A percentile compares a stretch with the other conserved stretches of the same genome.
Conservation (phyloP, 2,329 filamentous ascomycete genomes). For the Ilyonectria robusta region DNA sequence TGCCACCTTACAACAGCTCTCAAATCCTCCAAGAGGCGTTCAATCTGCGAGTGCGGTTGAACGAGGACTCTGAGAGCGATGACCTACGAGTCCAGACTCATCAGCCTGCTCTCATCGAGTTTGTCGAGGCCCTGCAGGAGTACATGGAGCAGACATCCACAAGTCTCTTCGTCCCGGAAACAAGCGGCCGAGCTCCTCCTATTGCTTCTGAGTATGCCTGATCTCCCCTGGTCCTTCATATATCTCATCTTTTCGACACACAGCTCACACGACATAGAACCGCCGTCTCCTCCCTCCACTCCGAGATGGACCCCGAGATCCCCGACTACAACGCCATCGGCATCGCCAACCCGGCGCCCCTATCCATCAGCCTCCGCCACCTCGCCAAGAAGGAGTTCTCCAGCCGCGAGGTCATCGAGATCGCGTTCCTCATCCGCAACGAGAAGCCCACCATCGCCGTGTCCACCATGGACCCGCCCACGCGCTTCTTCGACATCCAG, state of each 20-base stretch:
- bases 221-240: not conserved
- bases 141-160: conserved; percentile 41
- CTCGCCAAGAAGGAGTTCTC: conserved; percentile 46
- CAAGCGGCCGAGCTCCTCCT: conserved; percentile 24
- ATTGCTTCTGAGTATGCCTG: conserved; percentile 31
- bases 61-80: conserved; percentile 37
- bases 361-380: conserved; percentile 44
- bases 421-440: conserved; percentile 40
- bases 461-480: conserved; percentile 44
- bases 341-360: conserved; percentile 44
- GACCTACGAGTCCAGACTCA: conserved; percentile 40
- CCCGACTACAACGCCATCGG: conserved; percentile 47
- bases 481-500: conserved; percentile 44
- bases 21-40: conserved; percentile 46
- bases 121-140: conserved; percentile 43
- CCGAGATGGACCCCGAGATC: conserved; percentile 36
- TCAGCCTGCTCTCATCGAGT: conserved; percentile 35
- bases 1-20: conserved; percentile 47
- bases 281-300: conserved; percentile 43
- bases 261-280: conserved; percentile 30
- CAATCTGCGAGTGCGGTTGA: conserved; percentile 37
- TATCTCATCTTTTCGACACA: not conserved
- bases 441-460: conserved; percentile 39
- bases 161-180: conserved; percentile 26
- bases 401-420: conserved; percentile 44